Evolutionary conservation across 805 yeast species (phyloP).

Genomic region (Grigorovia humatica): DNA sequence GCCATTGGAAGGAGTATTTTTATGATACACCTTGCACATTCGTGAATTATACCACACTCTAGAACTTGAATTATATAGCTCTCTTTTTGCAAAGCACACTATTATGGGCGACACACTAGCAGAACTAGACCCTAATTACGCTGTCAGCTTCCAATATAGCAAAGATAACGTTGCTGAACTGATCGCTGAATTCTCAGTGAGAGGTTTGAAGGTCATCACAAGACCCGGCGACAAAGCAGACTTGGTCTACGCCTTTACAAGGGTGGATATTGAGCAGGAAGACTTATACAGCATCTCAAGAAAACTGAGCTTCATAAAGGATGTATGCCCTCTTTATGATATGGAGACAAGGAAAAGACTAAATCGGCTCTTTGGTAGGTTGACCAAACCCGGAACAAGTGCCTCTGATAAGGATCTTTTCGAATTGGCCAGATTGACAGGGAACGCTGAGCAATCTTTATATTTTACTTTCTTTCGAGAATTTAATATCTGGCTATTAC

Average conservation of each 20-base stretch:
- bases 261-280: conserved; percentile 8
- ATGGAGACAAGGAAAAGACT: conserved; percentile 2
- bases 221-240: conserved; percentile 18
- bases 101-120: conserved; percentile 6
- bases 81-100: not conserved
- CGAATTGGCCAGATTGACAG: conserved; percentile 18
- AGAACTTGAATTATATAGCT: too few relatives aligned
- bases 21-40: too few relatives aligned
- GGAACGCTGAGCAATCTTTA: conserved; percentile 39
- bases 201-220: conserved; percentile 17
- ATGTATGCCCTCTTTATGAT: conserved; percentile 9
- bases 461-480: conserved; percentile 62
- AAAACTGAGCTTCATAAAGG: conserved; percentile 5
- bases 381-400: not conserved
- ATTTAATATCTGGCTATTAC: conserved; percentile 47
- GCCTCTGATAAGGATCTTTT: conserved; percentile 28
- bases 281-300: conserved; percentile 4
- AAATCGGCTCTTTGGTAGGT: not conserved
- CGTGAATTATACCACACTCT: not conserved
- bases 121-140: conserved; percentile 23
- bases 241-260: conserved; percentile 17
- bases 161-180: conserved; percentile 17
- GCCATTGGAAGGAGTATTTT: too few relatives aligned
- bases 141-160: conserved; percentile 17
- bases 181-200: conserved; percentile 18